Evolutionary conservation across 768 basidiomycete species (phyloP).

Genomic region (Hirschioporus abietinus): DNA sequence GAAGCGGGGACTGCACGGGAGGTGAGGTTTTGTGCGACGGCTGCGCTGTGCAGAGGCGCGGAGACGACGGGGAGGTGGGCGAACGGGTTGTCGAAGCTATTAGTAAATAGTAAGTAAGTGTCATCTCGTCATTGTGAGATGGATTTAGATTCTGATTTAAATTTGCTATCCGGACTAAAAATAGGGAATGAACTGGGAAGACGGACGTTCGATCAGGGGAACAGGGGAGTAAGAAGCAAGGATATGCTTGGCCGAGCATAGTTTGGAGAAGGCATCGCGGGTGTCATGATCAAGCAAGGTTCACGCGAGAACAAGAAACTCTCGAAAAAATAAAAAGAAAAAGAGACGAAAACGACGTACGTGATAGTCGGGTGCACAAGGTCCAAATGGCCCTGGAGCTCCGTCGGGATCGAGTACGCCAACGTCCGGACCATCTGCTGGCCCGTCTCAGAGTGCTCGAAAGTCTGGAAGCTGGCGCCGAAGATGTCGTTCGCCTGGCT

Average conservation of each 20-base stretch:
- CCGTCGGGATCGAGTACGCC: conserved; percentile 22
- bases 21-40: conserved; percentile 10
- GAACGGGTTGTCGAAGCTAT: conserved; percentile 11
- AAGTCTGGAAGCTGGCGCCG: conserved; percentile 22
- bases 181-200: background rate
- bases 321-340: background rate
- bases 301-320: conserved; percentile 1
- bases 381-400: conserved; percentile 20
- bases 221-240: no score
- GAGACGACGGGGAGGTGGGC: conserved; percentile 16
- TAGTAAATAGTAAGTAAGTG: background rate
- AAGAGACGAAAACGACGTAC: conserved; percentile 6
- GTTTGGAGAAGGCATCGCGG: no score
- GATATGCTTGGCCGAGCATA: no score
- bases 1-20: conserved; percentile 21
- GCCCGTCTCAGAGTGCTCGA: conserved; percentile 19
- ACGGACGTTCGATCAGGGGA: no score
- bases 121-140: background rate
- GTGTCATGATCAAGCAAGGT: background rate
- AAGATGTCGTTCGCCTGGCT: conserved; percentile 24
- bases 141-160: background rate
- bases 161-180: background rate
- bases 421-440: conserved; percentile 22
- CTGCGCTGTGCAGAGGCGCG: conserved; percentile 15
- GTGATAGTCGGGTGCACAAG: conserved; percentile 27